These are phyloP conservation scores for Filobasidium floriforme DNA, from an alignment of 768 basidiomycete species.

Conservation along the genomic window DNA sequence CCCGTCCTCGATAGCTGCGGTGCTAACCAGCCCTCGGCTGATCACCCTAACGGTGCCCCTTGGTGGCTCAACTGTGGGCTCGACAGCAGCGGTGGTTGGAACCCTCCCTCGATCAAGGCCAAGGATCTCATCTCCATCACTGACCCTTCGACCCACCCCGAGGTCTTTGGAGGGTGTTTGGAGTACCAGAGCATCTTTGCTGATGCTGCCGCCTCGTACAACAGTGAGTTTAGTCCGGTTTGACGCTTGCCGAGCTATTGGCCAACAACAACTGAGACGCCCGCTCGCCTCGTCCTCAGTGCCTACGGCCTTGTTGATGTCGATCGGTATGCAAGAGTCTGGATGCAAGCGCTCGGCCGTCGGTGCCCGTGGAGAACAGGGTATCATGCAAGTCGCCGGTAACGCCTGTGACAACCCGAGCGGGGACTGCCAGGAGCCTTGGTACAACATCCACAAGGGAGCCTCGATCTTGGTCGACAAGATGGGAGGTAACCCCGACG, in stretches of 20 bases:
- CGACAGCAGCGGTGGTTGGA: conserved; percentile 54
- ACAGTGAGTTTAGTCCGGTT: conserved; percentile 24
- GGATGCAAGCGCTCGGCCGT: conserved; percentile 60
- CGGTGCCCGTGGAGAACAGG: conserved; percentile 74
- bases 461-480: conserved; percentile 37
- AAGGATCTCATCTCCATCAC: conserved; percentile 46
- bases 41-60: conserved; percentile 47
- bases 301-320: conserved; percentile 69
- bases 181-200: conserved; percentile 40
- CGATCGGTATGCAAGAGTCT: conserved; percentile 84
- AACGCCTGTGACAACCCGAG: conserved; percentile 6
- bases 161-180: conserved; percentile 38
- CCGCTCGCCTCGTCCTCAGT: conserved; percentile 41
- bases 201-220: conserved; percentile 30
- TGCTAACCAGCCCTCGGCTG: conserved; percentile 26
- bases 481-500: conserved; percentile 30
- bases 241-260: neutral
- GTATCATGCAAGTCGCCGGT: conserved; percentile 66
- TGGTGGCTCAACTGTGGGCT: conserved; percentile 75
- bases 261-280: neutral
- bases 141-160: conserved; percentile 12
- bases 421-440: conserved; percentile 9
- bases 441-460: conserved; percentile 52
- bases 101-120: conserved; percentile 58
- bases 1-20: conserved; percentile 26